phyloP scores from a whole-genome alignment of 805 yeast genomes.

The Debaryomyces prosopidis region DNA sequence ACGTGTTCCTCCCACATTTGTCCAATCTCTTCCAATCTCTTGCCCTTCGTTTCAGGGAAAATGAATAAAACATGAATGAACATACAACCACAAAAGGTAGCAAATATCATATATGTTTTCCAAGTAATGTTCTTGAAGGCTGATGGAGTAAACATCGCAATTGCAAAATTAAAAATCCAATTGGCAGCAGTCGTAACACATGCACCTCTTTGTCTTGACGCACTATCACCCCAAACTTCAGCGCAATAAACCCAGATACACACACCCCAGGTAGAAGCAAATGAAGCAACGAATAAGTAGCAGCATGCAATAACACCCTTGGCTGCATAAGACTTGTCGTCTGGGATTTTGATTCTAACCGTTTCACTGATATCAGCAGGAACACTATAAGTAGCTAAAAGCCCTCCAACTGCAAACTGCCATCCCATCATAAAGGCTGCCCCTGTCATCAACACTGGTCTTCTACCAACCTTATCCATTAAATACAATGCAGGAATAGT shows the following conservation, averaged over 20 bases:
- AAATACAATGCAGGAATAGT: constrained; percentile 60
- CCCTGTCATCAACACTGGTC: constrained; percentile 51
- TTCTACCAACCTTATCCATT: constrained; percentile 64
- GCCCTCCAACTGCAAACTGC: constrained; percentile 36
- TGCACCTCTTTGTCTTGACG: constrained; percentile 61
- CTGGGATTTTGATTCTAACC: constrained; percentile 33
- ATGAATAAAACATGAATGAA: constrained; percentile 44
- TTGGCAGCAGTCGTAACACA: constrained; percentile 66
- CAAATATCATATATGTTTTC: constrained; percentile 60
- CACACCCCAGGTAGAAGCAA: constrained; percentile 53
- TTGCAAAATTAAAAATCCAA: constrained; percentile 65
- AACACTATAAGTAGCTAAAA: constrained; percentile 36
- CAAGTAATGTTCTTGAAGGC: constrained; percentile 54
- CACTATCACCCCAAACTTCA: constrained; percentile 53
- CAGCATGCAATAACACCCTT: constrained; percentile 46
- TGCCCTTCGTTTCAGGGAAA: constrained; percentile 60
- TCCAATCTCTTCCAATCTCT: constrained; percentile 52
- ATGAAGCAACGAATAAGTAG: constrained; percentile 53
- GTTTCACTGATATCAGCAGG: constrained; percentile 28
- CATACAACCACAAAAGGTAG: constrained; percentile 48
- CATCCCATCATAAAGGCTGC: constrained; percentile 41
- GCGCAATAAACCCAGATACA: constrained; percentile 62
- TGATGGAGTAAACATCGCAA: constrained; percentile 62
- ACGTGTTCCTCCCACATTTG: constrained; percentile 37
- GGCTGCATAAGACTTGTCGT: constrained; percentile 33